phyloP scores from a whole-genome alignment of 495 filamentous ascomycete genomes.

The Parachaetomium inaequale region DNA sequence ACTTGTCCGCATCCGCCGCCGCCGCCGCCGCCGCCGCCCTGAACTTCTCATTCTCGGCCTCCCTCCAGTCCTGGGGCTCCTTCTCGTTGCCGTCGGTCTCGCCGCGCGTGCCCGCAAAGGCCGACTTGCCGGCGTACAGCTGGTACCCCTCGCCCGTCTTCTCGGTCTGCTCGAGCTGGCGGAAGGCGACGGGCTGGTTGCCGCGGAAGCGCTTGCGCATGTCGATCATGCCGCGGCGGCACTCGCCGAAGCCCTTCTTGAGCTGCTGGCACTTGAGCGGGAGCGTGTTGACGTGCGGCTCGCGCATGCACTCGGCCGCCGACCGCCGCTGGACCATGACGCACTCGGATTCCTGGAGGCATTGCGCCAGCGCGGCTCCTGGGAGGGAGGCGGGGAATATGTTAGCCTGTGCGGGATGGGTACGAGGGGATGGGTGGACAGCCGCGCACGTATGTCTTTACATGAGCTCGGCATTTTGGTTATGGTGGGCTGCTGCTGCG shows the following conservation, averaged over 20 bases:
- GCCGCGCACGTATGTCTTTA: constrained; percentile 76
- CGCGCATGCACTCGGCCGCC: constrained; percentile 80
- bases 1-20: constrained; percentile 30
- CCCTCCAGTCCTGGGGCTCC: constrained; percentile 51
- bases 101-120: constrained; percentile 54
- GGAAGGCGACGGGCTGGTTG: constrained; percentile 76
- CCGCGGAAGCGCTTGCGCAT: constrained; percentile 98
- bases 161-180: constrained; percentile 57
- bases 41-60: constrained; percentile 54
- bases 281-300: constrained; percentile 70
- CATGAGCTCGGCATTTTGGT: constrained; percentile 90
- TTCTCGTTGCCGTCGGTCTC: constrained; percentile 51
- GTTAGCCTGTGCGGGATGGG: not conserved
- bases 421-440: not conserved
- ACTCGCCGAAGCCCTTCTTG: constrained; percentile 86
- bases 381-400: too few relatives aligned
- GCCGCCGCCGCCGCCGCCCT: constrained; percentile 32
- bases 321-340: constrained; percentile 85
- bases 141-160: constrained; percentile 54
- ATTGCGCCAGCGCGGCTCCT: constrained; percentile 89
- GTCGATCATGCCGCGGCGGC: constrained; percentile 93
- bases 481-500: not conserved
- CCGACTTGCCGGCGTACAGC: constrained; percentile 75
- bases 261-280: constrained; percentile 89
- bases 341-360: constrained; percentile 92